Evolutionary conservation across 2,329 filamentous ascomycete genomes (phyloP), one percentile per base, ranked within the genome.

Genomic region (Trichophaea hybrida): DNA sequence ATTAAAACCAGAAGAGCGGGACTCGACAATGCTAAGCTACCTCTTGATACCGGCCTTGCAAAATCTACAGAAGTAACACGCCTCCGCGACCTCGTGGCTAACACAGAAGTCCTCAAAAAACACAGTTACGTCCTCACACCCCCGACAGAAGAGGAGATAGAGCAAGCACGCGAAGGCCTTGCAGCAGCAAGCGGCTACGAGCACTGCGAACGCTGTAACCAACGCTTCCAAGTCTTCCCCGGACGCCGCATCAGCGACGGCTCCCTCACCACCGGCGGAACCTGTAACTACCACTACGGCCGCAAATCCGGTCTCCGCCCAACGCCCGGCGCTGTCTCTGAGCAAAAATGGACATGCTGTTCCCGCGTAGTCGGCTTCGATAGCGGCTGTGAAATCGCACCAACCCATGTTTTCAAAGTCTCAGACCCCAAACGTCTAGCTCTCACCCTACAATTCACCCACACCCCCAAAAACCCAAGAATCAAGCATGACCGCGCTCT

Each of bases 201-300:
- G 73, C 78, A 82, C 54, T 98, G 93, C 68, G 90, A 95, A 69
- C 84, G 93, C 17, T 98, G 93, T 72, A 78, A 78, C 46, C 82
- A 82, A 37, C 83, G 91, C 24, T 98, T 98, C 69, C 88, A 95
- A 69, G 88, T 95, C 2, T 97, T 94, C 65, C 88, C 90, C 0
- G 88, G 89, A 2, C 82, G 91, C 46, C 80, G 89, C 57, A 80
- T 83, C 60, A 78, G 80, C 66, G 93, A 94, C 50, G 84, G 83
- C 0, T 78, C 85, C 1, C 78, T 95, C 13, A 80, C 86, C 0
- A 85, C 83, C 0, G 87, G 87, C 31, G 90, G 90, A 0, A 74
- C 75, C 38, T 98, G 94, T 73, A 82, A 75, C 0, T 84, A 91
- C 71, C 93, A 98, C 70, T 88, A 84, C 68, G 88, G 85, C 7